Conservation (phyloP, 768 basidiomycete genomes). For the Pleurotus giganteus region DNA sequence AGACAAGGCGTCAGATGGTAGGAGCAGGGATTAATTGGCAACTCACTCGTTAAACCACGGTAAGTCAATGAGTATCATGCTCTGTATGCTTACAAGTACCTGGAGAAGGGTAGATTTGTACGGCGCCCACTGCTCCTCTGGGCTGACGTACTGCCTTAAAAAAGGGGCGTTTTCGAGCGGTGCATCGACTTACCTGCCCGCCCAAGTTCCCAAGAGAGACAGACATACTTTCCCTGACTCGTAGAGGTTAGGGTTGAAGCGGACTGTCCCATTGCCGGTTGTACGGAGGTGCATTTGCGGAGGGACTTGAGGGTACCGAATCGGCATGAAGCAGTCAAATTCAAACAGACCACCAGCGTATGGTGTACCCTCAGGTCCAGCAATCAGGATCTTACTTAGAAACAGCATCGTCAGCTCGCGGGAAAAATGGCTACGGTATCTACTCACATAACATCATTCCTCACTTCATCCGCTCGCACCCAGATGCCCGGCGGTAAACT, state of each 20-base stretch:
- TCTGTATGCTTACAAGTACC: conserved; percentile 56
- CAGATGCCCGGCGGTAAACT: conserved; percentile 55
- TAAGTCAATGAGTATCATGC: conserved; percentile 54
- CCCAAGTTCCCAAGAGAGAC: conserved; percentile 55
- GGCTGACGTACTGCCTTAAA: conserved; percentile 14
- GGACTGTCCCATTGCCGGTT: conserved; percentile 46
- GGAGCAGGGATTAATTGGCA: background rate
- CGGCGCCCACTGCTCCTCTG: conserved; percentile 43
- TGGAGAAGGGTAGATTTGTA: conserved; percentile 52
- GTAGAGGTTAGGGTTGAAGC: conserved; percentile 60
- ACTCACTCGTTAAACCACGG: conserved; percentile 60
- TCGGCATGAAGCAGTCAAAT: conserved; percentile 56
- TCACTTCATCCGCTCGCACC: conserved; percentile 55
- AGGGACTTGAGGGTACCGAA: conserved; percentile 45
- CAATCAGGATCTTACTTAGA: conserved; percentile 52
- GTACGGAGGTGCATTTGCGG: conserved; percentile 52
- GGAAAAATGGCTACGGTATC: background rate
- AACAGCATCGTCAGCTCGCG: conserved; percentile 10
- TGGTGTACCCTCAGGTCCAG: conserved; percentile 54
- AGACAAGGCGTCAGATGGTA: background rate
- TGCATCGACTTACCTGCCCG: conserved; percentile 35
- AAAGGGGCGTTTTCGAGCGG: background rate
- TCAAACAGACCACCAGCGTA: conserved; percentile 55
- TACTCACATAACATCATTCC: conserved; percentile 54
- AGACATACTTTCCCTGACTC: conserved; percentile 49